Evolutionary conservation across 768 basidiomycete species (phyloP), one percentile per base, ranked within the genome.

Genomic region (Russula ochroleuca): DNA sequence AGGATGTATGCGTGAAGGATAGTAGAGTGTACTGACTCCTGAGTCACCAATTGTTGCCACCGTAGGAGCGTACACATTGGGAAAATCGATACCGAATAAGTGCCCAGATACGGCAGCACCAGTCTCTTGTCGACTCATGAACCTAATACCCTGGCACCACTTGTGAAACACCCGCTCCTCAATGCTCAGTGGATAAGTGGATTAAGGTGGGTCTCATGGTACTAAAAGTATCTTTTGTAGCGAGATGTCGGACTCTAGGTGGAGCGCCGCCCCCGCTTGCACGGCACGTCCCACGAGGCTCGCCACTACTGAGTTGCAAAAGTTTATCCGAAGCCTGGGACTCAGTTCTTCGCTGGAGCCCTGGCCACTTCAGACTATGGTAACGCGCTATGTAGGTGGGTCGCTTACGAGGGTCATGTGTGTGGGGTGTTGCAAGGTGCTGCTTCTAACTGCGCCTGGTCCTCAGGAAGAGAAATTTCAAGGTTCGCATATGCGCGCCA

Each of bases 141-240:
- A 19, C 23, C 23, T 9, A 38, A 35, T 19, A 8, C 52, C n/a
- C 43, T 3, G 4, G 35, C 59, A n/a, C 28, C 41, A 40, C 17
- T 23, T 25, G 28, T 61, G 43, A 54, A 54, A 55, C 35, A 55
- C 35, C 10, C n/a, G 14, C 21, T 49, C 54, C 48, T 62, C 17
- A 37, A 5, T 53, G 19, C 31, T 33, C 38, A 40, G 38, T 40
- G 41, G 28, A 19, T 48, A 5, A 21, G 33, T 25, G 41, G 33
- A 21, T 3, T 45, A 37, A 9, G 28, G 41, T 61, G 51, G 40
- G 14, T 10, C 43, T 52, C 19, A 33, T n/a, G 35, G 25, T 31
- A 21, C 21, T 15, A 21, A 40, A 33, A 52, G 11, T 25, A 5
- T 25, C 35, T 47, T 61, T 53, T 37, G 21, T 14, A 33, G 8